Evolutionary conservation across 176 grass and related monocot genomes (phyloP), one percentile per base, ranked within the genome.

Genomic region (Cenchrus americanus): DNA sequence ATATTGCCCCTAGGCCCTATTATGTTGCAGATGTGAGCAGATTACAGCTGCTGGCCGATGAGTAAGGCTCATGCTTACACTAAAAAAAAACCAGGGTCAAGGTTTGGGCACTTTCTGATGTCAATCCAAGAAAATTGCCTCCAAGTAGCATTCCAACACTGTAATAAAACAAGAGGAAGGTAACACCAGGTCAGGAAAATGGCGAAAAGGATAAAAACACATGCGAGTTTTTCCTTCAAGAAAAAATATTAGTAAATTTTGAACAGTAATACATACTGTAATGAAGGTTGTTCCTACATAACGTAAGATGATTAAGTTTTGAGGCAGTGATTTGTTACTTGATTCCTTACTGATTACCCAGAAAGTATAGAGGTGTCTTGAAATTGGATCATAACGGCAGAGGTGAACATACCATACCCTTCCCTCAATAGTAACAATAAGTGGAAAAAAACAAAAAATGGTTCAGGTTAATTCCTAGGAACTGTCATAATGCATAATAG

Each of bases 161-260:
- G 68, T 15, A 64, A 26, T 46, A 13, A 22, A 73, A 64, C 3
- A 41, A 80, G 26, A 34, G 53, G 18, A 41, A 62, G 42, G 14
- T 51, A 78, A 62, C 71, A 78, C 17, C 40, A 85, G 46, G 50
- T 71, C 27, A 78, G 26, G 2, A 48, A 61, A 65, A 24, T 76
- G 48, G 6, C 23, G 1, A 54, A 53, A 84, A n/a, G n/a, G 44
- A 41, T 30, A 30, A 47, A 34, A 65, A 75, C n/a, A 50, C 69
- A 40, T 6, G 3, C 27, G 22, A 15, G 13, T 65, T 48, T 17
- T 4, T 14, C 13, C 15, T 18, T n/a, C 4, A 49, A 48, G 19
- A 11, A 34, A 75, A n/a, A 21, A 65, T 8, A 5, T 49, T 12
- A 68, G 37, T 5, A 14, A 59, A 32, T 6, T 18, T 74, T 2